Conservation (phyloP, 257 asterid genomes). For the Leonotis leonurus region DNA sequence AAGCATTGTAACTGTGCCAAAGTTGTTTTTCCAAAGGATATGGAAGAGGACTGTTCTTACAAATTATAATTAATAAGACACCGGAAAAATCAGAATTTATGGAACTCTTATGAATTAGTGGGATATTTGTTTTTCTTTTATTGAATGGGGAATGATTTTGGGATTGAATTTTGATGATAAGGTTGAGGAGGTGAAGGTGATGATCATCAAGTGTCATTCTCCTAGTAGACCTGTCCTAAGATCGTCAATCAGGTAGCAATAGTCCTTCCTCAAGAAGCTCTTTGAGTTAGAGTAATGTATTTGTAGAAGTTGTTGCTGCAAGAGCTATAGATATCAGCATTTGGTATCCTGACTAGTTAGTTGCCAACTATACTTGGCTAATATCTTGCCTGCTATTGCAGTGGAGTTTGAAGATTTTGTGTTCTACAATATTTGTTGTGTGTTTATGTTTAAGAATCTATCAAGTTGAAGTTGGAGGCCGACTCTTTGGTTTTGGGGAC, state of each 20-base stretch:
- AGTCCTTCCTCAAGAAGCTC: conserved; percentile 10
- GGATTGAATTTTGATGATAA: conserved; percentile 22
- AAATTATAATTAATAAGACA: conserved; percentile 6
- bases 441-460: not conserved
- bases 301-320: conserved; percentile 11
- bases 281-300: conserved; percentile 15
- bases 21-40: conserved; percentile 19
- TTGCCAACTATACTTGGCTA: conserved; percentile 6
- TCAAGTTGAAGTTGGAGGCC: conserved; percentile 11
- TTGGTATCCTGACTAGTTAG: conserved; percentile 16
- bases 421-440: not conserved
- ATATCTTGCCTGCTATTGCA: conserved; percentile 7
- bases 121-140: conserved; percentile 10
- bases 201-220: conserved; percentile 19
- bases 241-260: conserved; percentile 9
- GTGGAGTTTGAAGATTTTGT: not conserved
- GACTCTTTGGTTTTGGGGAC: conserved; percentile 11
- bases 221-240: conserved; percentile 15
- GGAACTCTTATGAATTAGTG: conserved; percentile 14
- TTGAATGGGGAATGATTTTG: conserved; percentile 25
- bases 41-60: conserved; percentile 38
- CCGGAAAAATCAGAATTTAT: not conserved
- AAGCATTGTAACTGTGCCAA: conserved; percentile 20
- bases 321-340: conserved; percentile 8
- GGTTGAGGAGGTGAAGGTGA: conserved; percentile 25